Conservation (phyloP, 768 basidiomycete species). For the Hericium coralloides region DNA sequence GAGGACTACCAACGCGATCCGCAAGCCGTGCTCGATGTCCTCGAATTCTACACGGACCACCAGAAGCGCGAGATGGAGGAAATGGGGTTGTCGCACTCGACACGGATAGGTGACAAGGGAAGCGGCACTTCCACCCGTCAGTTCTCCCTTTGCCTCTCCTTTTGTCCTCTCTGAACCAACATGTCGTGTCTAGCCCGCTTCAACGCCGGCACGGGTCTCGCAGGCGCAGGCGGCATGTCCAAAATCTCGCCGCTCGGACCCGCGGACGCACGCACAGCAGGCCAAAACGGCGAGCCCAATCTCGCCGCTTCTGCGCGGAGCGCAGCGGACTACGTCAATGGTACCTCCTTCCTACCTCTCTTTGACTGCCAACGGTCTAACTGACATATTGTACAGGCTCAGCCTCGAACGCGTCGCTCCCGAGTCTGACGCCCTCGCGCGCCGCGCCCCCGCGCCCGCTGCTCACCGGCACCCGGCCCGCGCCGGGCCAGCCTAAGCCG, state of each 20-base stretch:
- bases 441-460: constrained; percentile 65
- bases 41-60: constrained; percentile 97
- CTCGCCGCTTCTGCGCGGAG: constrained; percentile 38
- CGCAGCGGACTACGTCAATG: constrained; percentile 57
- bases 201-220: constrained; percentile 87
- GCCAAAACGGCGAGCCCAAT: constrained; percentile 24
- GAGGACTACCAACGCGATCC: constrained; percentile 97
- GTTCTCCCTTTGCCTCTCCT: constrained; percentile 10
- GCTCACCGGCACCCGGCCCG: constrained; percentile 43
- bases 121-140: constrained; percentile 15
- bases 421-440: constrained; percentile 37
- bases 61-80: constrained; percentile 91
- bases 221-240: constrained; percentile 45
- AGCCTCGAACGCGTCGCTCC: constrained; percentile 20
- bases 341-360: constrained; percentile 17
- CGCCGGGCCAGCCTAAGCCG: constrained; percentile 29
- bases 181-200: constrained; percentile 59
- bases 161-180: constrained; percentile 16
- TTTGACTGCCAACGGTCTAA: background rate
- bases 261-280: constrained; percentile 27
- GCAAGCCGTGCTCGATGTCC: constrained; percentile 93
- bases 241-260: constrained; percentile 7
- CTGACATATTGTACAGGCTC: constrained; percentile 2
- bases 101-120: constrained; percentile 10
- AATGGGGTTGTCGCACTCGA: constrained; percentile 26